phyloP scores from a whole-genome alignment of 495 filamentous ascomycete species.

The Trichoderma reesei region DNA sequence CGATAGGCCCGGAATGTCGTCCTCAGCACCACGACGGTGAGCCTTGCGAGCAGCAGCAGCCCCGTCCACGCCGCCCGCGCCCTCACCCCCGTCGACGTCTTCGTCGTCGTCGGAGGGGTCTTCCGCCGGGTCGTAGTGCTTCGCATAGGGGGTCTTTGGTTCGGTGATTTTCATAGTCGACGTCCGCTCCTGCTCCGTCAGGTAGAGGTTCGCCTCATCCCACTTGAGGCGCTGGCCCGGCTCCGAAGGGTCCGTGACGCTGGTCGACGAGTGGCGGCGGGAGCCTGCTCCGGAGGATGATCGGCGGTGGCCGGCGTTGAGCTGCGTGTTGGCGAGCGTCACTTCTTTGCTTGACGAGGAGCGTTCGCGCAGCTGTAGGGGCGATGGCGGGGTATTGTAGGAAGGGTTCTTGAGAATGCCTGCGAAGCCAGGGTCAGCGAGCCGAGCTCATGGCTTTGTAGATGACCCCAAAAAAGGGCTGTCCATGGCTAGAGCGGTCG shows the following conservation, averaged over 20 bases:
- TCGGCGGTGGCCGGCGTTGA: conserved; percentile 85
- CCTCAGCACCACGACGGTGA: conserved; percentile 20
- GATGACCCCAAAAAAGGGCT: background rate
- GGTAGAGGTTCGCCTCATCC: conserved; percentile 95
- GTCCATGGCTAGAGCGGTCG: conserved; percentile 3
- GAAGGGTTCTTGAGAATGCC: conserved; percentile 93
- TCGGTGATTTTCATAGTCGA: conserved; percentile 98
- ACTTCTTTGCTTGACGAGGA: conserved; percentile 69
- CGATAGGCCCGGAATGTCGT: conserved; percentile 85
- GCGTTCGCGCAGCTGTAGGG: conserved; percentile 24
- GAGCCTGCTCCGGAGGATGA: conserved; percentile 62
- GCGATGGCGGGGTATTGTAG: conserved; percentile 43
- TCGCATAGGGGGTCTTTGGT: conserved; percentile 93
- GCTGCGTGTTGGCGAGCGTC: conserved; percentile 83
- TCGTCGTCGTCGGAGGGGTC: conserved; percentile 70
- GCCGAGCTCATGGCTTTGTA: background rate
- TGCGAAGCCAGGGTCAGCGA: conserved; percentile 23
- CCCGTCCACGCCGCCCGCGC: conserved; percentile 47
- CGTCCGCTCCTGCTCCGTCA: conserved; percentile 89
- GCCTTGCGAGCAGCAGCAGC: conserved; percentile 26
- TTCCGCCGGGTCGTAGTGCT: conserved; percentile 78
- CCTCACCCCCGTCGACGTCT: background rate
- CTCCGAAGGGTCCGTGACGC: conserved; percentile 28
- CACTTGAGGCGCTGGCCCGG: conserved; percentile 75
- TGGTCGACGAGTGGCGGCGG: conserved; percentile 57